Evolutionary conservation across 2,329 filamentous ascomycete species (phyloP).

Genomic region (Fusarium burgessii): DNA sequence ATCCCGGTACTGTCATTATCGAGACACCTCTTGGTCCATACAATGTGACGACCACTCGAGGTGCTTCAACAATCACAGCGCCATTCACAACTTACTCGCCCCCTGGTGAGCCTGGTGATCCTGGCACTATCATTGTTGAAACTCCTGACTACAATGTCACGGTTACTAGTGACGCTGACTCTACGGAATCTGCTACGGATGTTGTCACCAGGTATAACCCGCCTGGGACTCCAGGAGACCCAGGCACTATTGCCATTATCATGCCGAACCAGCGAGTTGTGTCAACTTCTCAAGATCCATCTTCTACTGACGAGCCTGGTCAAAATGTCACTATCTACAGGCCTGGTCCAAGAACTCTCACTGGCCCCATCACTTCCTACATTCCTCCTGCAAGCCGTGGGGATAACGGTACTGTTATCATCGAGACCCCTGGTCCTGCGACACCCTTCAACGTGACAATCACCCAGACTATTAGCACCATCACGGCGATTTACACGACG

Average conservation of each 20-base stretch:
- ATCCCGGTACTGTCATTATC: constrained; percentile 20
- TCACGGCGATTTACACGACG: constrained; percentile 30
- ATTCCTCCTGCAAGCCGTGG: constrained; percentile 11
- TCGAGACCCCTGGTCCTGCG: constrained; percentile 25
- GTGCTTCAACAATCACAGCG: constrained; percentile 22
- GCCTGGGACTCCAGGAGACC: constrained; percentile 18
- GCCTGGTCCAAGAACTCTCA: constrained; percentile 25
- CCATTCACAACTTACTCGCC: constrained; percentile 21
- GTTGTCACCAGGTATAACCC: constrained; percentile 19
- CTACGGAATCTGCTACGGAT: not conserved
- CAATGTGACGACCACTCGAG: constrained; percentile 21
- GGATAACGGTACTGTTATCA: constrained; percentile 26
- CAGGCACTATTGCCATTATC: constrained; percentile 27
- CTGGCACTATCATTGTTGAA: constrained; percentile 25
- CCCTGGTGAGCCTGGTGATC: constrained; percentile 15
- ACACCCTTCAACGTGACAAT: constrained; percentile 20
- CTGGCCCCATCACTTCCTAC: constrained; percentile 29
- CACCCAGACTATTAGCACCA: constrained; percentile 26
- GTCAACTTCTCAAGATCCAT: not conserved
- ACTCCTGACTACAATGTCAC: constrained; percentile 25
- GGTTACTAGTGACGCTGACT: constrained; percentile 1
- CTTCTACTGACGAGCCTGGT: not conserved
- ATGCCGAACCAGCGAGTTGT: constrained; percentile 19
- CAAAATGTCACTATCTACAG: constrained; percentile 26
- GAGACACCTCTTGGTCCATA: constrained; percentile 22